Evolutionary conservation across 495 filamentous ascomycete species (phyloP), one percentile per base, ranked within the genome.

Genomic region (Hyaloscypha bicolor): DNA sequence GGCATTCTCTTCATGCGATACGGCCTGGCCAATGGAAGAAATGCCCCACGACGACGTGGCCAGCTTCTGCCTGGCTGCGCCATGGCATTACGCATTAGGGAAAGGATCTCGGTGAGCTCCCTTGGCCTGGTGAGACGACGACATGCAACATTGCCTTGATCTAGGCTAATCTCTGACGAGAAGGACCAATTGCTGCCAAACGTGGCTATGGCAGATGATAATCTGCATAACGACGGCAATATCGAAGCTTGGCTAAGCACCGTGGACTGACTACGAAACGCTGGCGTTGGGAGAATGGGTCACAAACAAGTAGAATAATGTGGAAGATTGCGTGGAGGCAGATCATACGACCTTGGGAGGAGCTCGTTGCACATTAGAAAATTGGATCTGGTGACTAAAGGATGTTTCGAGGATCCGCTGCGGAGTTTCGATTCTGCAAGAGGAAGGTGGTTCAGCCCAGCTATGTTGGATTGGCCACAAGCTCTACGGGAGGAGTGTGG

Each of bases 221-320:
- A 64, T 59, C 61, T 70, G 52, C 33, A 66, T 70, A 25, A 61
- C 48, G 61, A 65, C 65, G 22, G 62, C 62, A 65, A 29, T 35
- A 70, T 70, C 52, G 63, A 70, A 66, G 58, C 63, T 66, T 63
- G 37, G 51, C 51, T 70, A 25, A 70, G 63, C 63, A 66, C 51
- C 62, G 52, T 33, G 58, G 52, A 65, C 63, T 52, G 63, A 70
- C 66, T 70, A 70, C 63, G 63, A 70, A 69, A 70, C 58, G 59
- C 63, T 31, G 58, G 63, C 37, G 53, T 45, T 58, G 52, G 57
- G 63, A 70, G 48, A 62, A 70, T 65, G 22, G 55, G 55, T 65
- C 31, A 69, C 33, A 66, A 70, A 57, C 22, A 60, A 48, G 58
- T 33, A 66, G 35, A 45, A 56, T 66, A 29, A 70, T 51, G 63